These are phyloP conservation scores for Plectosphaerella sp. DNA, from an alignment of 2,329 filamentous ascomycete species.

Conservation along the genomic window DNA sequence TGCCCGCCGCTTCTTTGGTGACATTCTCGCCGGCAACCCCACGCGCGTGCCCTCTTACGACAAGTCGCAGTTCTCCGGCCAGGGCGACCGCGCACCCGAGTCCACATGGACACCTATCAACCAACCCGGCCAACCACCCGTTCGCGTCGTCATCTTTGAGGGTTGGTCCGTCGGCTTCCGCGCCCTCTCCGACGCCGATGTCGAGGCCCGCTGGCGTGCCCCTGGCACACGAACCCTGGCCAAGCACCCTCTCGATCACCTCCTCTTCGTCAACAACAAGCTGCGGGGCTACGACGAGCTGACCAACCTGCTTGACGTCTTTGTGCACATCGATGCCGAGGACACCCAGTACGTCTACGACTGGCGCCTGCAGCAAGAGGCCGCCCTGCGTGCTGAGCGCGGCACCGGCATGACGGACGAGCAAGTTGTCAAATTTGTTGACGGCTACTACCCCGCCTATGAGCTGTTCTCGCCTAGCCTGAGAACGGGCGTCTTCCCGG, in stretches of 20 bases:
- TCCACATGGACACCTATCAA: slow-evolving; percentile 58
- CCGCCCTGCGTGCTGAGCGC: slow-evolving; percentile 57
- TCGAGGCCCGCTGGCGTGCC: slow-evolving; percentile 47
- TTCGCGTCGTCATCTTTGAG: slow-evolving; percentile 73
- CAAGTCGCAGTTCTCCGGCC: slow-evolving; percentile 72
- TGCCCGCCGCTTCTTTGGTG: slow-evolving; percentile 55
- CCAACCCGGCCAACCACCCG: slow-evolving; percentile 38
- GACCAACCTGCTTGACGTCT: slow-evolving; percentile 46
- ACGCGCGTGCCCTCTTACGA: slow-evolving; percentile 71
- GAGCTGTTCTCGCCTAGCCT: slow-evolving; percentile 62
- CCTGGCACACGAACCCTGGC: slow-evolving; percentile 41
- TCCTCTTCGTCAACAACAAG: slow-evolving; percentile 45
- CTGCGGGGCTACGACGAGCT: slow-evolving; percentile 43
- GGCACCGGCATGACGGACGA: slow-evolving; percentile 80
- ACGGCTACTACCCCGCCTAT: slow-evolving; percentile 66
- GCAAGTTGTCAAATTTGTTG: slow-evolving; percentile 70
- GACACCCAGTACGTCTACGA: slow-evolving; percentile 72
- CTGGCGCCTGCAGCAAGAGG: slow-evolving; percentile 81
- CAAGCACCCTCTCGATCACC: slow-evolving; percentile 42
- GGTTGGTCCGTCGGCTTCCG: slow-evolving; percentile 90
- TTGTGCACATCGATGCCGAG: slow-evolving; percentile 63
- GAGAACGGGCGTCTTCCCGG: slow-evolving; percentile 50
- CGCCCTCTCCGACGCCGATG: slow-evolving; percentile 46
- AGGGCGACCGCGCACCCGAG: slow-evolving; percentile 68
- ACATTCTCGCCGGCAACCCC: slow-evolving; percentile 46